A percentile compares a stretch with the other conserved stretches of the same genome.
These are phyloP conservation scores for Francoa sonchifolia DNA, from an alignment of 441 rosid genomes.

Conservation along the genomic window DNA sequence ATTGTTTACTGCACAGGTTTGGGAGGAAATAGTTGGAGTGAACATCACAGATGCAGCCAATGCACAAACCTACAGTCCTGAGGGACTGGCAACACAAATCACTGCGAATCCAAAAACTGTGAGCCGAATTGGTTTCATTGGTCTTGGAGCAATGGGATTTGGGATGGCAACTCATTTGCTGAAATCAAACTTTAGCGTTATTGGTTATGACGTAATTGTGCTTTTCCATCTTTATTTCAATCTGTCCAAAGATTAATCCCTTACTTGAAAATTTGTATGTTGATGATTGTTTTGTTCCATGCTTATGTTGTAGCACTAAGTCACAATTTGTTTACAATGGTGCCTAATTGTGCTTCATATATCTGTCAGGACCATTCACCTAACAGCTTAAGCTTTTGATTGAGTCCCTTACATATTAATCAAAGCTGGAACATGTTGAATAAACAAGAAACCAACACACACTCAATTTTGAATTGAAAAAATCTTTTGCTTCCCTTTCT, in stretches of 20 bases:
- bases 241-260: constrained; percentile 3
- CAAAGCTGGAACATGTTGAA: not conserved
- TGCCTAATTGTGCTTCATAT: no score
- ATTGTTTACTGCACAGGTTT: constrained; percentile 33
- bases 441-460: no score
- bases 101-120: constrained; percentile 42
- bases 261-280: not conserved
- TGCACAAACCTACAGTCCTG: constrained; percentile 58
- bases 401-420: not conserved
- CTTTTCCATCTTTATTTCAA: constrained; percentile 7
- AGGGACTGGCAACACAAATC: constrained; percentile 48
- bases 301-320: no score
- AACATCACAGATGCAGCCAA: constrained; percentile 52
- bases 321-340: no score
- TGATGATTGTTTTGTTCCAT: not conserved
- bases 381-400: not conserved
- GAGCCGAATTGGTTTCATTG: constrained; percentile 69
- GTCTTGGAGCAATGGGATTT: constrained; percentile 98
- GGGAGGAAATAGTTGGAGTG: constrained; percentile 63
- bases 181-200: constrained; percentile 49
- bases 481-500: not conserved
- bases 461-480: not conserved
- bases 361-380: no score
- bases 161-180: constrained; percentile 88
- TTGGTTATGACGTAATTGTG: constrained; percentile 75